Evolutionary conservation across 2,329 filamentous ascomycete genomes (phyloP).

Genomic region (Keithomyces neogunnii): DNA sequence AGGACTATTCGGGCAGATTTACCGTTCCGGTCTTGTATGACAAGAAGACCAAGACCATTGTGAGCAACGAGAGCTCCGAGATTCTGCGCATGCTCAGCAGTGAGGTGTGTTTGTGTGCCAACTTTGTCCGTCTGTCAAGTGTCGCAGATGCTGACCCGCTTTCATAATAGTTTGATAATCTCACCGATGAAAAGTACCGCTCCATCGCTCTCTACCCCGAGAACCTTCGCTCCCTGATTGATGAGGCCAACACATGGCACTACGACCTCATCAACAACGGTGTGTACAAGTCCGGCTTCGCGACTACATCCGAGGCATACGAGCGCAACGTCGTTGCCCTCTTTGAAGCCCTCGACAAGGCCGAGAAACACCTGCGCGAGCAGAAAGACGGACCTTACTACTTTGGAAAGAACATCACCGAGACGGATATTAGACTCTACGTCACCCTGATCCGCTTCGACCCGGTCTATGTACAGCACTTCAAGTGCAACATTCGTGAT

Average conservation of each 20-base stretch:
- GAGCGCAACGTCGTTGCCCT: slow-evolving; percentile 62
- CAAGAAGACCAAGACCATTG: slow-evolving; percentile 65
- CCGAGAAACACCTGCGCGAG: slow-evolving; percentile 58
- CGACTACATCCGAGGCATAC: slow-evolving; percentile 75
- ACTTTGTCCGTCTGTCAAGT: neutral
- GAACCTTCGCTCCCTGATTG: slow-evolving; percentile 57
- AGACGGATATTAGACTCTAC: slow-evolving; percentile 69
- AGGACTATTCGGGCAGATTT: slow-evolving; percentile 68
- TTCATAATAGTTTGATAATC: slow-evolving; percentile 55
- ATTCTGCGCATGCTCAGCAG: slow-evolving; percentile 85
- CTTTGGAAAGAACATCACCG: slow-evolving; percentile 68
- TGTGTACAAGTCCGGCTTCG: slow-evolving; percentile 73
- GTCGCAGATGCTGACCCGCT: neutral
- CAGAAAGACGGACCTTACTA: slow-evolving; percentile 54
- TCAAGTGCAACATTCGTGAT: slow-evolving; percentile 79
- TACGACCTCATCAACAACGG: slow-evolving; percentile 68
- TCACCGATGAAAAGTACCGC: slow-evolving; percentile 52
- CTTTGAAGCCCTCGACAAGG: slow-evolving; percentile 68
- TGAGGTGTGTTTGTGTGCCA: slow-evolving; percentile 39
- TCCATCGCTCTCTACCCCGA: slow-evolving; percentile 60
- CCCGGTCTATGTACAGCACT: slow-evolving; percentile 77
- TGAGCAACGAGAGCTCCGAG: slow-evolving; percentile 87
- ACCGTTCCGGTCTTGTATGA: slow-evolving; percentile 86
- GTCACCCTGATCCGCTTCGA: slow-evolving; percentile 70
- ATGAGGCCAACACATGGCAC: slow-evolving; percentile 71